These are phyloP conservation scores for Stephania japonica DNA, from an alignment of 164 flowering plant genomes.

Conservation along the genomic window DNA sequence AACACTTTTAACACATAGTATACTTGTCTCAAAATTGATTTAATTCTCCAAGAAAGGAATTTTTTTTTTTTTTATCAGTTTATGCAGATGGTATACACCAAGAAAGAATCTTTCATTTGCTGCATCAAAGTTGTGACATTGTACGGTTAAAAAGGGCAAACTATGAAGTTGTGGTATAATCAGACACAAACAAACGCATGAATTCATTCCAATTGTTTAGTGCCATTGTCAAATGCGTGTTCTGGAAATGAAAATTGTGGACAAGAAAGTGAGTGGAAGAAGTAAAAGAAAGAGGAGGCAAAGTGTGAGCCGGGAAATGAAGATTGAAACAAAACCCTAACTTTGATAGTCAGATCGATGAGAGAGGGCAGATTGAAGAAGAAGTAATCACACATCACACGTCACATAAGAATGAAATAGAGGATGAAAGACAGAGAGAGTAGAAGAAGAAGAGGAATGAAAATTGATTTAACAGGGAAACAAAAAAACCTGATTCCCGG, in stretches of 20 bases:
- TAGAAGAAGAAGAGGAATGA: background rate
- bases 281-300: background rate
- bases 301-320: background rate
- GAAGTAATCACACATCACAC: background rate
- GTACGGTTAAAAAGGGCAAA: too few relatives aligned
- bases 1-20: too few relatives aligned
- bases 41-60: too few relatives aligned
- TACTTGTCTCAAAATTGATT: too few relatives aligned
- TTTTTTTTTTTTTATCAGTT: too few relatives aligned
- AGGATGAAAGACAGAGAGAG: background rate
- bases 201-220: background rate
- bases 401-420: background rate
- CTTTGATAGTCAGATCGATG: background rate
- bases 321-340: background rate
- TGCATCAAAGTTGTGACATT: too few relatives aligned
- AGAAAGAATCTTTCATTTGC: too few relatives aligned
- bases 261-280: background rate
- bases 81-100: too few relatives aligned
- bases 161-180: too few relatives aligned
- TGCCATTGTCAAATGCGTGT: background rate
- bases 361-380: background rate
- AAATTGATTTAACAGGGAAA: background rate
- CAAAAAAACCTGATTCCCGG: conserved; percentile 16
- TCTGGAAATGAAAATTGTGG: background rate
- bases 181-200: background rate